phyloP scores from a whole-genome alignment of 2,329 filamentous ascomycete species.

The Chaetomium sp. region DNA sequence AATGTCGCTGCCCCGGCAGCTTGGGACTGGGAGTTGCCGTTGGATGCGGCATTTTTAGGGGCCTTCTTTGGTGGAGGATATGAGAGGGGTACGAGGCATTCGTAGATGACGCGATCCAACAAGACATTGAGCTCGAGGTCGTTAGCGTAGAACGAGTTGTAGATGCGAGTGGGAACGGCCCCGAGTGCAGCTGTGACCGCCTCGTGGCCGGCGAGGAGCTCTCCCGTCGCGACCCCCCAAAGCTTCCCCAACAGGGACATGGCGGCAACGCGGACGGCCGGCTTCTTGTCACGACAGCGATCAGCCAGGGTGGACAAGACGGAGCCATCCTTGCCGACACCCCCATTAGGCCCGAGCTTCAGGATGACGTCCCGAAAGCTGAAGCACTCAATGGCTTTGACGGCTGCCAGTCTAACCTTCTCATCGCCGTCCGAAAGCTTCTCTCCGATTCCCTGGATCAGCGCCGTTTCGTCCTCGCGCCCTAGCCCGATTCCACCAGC shows the following conservation, averaged over 20 bases:
- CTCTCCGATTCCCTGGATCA: constrained; percentile 74
- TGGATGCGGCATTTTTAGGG: constrained; percentile 63
- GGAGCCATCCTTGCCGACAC: constrained; percentile 73
- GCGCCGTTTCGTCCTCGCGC: constrained; percentile 73
- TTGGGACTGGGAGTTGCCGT: constrained; percentile 58
- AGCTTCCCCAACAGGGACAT: constrained; percentile 83
- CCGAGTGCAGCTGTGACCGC: constrained; percentile 72
- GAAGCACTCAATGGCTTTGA: constrained; percentile 80
- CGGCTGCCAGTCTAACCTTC: constrained; percentile 84
- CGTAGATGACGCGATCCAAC: constrained; percentile 81
- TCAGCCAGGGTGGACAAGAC: constrained; percentile 82
- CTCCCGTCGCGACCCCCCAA: constrained; percentile 90
- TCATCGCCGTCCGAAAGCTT: constrained; percentile 89
- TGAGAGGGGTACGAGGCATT: constrained; percentile 83
- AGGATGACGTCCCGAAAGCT: constrained; percentile 77
- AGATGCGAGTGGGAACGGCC: constrained; percentile 79
- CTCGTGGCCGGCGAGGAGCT: constrained; percentile 82
- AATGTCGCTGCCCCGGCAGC: constrained; percentile 48
- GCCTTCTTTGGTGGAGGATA: constrained; percentile 73
- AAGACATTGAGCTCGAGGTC: constrained; percentile 82
- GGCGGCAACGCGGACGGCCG: constrained; percentile 78
- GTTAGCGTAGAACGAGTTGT: constrained; percentile 88
- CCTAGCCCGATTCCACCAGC: constrained; percentile 88
- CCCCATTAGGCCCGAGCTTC: constrained; percentile 77
- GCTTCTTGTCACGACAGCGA: constrained; percentile 83